Evolutionary conservation across 192 early-diverging fungal genomes (phyloP), one percentile per base, ranked within the genome.

Genomic region (Phycomyces blakesleeanus): DNA sequence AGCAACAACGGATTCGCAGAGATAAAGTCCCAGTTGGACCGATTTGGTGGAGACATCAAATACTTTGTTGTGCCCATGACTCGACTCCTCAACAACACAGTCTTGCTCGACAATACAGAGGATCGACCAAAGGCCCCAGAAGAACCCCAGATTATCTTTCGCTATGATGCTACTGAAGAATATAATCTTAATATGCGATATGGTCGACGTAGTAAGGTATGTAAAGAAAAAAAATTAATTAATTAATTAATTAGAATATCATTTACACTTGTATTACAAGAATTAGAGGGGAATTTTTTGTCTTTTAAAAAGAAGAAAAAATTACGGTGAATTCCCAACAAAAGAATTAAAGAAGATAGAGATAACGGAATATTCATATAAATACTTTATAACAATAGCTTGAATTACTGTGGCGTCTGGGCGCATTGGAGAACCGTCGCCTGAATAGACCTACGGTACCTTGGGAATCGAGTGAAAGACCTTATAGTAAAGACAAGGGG

Each of bases 51-150:
- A 5, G 55, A 68, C 14, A 71, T 74, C 57, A 83, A 86, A 54
- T 86, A 86, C 40, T 79, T 86, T 65, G 71, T 83, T 5, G 83
- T 86, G 5, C 84, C 84, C 21, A 86, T 86, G 84, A 75, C 81
- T 8, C 67, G 84, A 25, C 56, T 86, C 8, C 66, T 86, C 15
- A 81, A 86, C 44, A 86, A 86, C 64, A 73, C 83, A 0, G 68
- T 76, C 25, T 61, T 84, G 6, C 59, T 86, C 40, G 69, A 75
- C 24, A 75, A 74, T n/a, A 51, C 67, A 9, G 83, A 85, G 59
- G 71, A 66, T 3, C 73, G 78, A 11, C 84, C 84, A 8, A 76
- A 77, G 26, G 78, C 84, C 1, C 80, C 79, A 9, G 84, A 86
- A 51, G 84, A 86, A 44, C 84, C 84, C 1, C 84, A 86, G 52